A percentile compares a stretch with the other conserved stretches of the same genome.
Conservation (phyloP, 352 stramenopile genomes). For the Globisporangium splendens region DNA sequence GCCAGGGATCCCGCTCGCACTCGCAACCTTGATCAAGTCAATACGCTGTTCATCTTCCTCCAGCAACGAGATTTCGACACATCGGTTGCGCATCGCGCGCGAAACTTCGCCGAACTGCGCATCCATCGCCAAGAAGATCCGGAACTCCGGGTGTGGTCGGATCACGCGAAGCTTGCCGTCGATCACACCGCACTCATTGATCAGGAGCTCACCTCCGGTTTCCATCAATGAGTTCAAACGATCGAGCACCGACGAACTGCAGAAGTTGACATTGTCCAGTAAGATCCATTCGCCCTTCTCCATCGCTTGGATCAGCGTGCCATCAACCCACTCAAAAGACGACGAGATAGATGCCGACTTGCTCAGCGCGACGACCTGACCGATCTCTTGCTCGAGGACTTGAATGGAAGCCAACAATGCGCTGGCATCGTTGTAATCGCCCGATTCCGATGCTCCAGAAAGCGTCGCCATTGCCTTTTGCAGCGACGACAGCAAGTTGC, state of each 20-base stretch:
- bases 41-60: conserved; percentile 46
- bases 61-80: conserved; percentile 93
- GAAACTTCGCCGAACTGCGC: conserved; percentile 95
- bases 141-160: conserved; percentile 97
- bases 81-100: conserved; percentile 99
- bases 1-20: conserved; percentile 53
- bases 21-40: conserved; percentile 65
- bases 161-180: conserved; percentile 92
- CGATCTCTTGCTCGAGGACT: conserved; percentile 24
- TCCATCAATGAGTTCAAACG: conserved; percentile 99
- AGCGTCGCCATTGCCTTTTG: conserved; percentile 20
- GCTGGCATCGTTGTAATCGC: not conserved
- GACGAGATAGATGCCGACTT: conserved; percentile 61
- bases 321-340: conserved; percentile 98
- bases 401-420: conserved; percentile 11
- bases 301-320: conserved; percentile 97
- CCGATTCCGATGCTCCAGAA: not conserved
- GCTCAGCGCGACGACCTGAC: conserved; percentile 48
- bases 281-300: conserved; percentile 98
- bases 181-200: conserved; percentile 97
- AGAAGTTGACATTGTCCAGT: conserved; percentile 99
- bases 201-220: conserved; percentile 94
- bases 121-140: conserved; percentile 99
- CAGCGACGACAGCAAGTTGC: conserved; percentile 37
- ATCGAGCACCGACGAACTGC: conserved; percentile 98